Evolutionary conservation across 768 basidiomycete genomes (phyloP), one percentile per base, ranked within the genome.

Genomic region (Grammothele lineata): DNA sequence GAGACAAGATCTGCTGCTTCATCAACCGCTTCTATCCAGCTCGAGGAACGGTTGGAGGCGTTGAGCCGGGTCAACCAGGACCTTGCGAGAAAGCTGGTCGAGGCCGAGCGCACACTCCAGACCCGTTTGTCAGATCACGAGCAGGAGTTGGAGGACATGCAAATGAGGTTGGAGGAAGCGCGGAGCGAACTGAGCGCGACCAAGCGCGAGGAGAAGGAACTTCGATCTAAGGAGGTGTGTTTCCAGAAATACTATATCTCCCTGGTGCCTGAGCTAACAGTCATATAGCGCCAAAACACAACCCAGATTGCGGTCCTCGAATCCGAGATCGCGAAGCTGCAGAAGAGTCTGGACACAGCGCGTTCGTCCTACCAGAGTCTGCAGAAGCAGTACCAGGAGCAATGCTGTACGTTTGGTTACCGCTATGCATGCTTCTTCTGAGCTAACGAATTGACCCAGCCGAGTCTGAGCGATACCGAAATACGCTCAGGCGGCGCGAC

Each of bases 201-300:
- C 4, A 88, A 90, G 64, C 77, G 89, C 33, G 92, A 97, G 58
- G 93, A 97, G 66, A 96, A 97, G 68, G 94, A 97, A 58, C 66
- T 95, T 54, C 74, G 89, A 37, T 72, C 78, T 11, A 94, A 93
- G 65, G 94, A 96, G 73, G 90, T 90, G 48, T 9, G 56, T 67
- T 38, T 42, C 30, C 27, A n/a, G n/a, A n/a, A n/a, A 14, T 30
- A 14, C 27, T 7, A 30, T 14, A 30, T 30, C 8, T 30, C 8
- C 14, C 27, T 30, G 27, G 27, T 7, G 27, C 14, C 27, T 7
- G 27, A 7, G 27, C 14, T 30, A 14, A 30, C 27, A 7, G 27
- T 30, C 36, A 14, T 38, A 30, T 45, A 59, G 44, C 59, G 88
- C 83, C 77, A 83, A 30, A 84, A 78, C 59, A 72, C 73, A 48